Conservation (phyloP, 139 green algal species). For the Micromonas commoda region DNA sequence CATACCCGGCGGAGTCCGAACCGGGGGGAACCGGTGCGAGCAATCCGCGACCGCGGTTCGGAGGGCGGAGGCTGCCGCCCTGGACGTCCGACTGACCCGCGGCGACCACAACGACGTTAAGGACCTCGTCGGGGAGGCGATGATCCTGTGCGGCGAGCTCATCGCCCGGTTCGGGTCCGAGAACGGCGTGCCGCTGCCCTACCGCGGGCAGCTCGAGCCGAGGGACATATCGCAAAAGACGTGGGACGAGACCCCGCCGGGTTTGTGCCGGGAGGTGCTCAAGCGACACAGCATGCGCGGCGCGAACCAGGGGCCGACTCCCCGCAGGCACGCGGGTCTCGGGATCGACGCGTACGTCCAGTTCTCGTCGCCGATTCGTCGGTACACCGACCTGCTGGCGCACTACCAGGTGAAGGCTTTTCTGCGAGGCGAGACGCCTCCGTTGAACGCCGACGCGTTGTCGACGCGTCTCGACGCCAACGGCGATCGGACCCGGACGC, state of each 20-base stretch:
- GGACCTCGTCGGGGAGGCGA: constrained; percentile 33
- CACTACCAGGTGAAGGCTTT: constrained; percentile 45
- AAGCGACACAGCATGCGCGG: constrained; percentile 30
- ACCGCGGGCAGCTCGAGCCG: constrained; percentile 23
- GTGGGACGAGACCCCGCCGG: background rate
- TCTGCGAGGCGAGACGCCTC: constrained; percentile 20
- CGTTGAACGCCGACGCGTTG: constrained; percentile 23
- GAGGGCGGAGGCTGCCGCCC: background rate
- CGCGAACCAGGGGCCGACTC: background rate
- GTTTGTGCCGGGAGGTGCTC: constrained; percentile 12
- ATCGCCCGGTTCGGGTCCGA: constrained; percentile 10
- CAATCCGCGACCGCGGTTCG: background rate
- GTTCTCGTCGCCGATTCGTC: constrained; percentile 46
- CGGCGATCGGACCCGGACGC: background rate
- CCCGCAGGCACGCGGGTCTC: constrained; percentile 37
- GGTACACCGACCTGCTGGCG: constrained; percentile 45
- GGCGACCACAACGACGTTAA: background rate
- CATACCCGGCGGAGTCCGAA: background rate
- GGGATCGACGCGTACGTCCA: constrained; percentile 45
- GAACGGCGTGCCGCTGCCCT: constrained; percentile 24
- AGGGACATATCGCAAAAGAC: constrained; percentile 9
- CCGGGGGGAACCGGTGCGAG: background rate
- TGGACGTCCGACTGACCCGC: background rate
- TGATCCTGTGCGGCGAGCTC: constrained; percentile 31
- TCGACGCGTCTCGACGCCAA: no score